Evolutionary conservation across 1,284 basidiomycete species (phyloP).

Genomic region (Microstroma glucosiphilum): DNA sequence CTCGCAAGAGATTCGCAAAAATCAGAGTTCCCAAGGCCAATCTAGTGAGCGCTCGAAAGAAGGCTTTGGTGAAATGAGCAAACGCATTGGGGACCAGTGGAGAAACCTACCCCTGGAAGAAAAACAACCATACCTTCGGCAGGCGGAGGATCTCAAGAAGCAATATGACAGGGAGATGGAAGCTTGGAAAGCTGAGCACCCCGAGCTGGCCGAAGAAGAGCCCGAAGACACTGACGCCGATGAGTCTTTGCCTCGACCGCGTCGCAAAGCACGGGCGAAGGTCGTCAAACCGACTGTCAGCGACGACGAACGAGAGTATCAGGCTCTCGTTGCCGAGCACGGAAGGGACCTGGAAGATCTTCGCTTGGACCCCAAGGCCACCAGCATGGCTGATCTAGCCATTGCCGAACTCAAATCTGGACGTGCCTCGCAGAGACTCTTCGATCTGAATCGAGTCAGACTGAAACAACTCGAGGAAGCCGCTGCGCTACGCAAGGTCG

Average conservation of each 20-base stretch:
- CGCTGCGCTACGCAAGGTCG: not conserved
- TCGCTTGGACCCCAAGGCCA: not conserved
- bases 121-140: not conserved
- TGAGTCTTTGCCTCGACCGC: not conserved
- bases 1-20: not conserved
- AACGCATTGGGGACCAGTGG: not conserved
- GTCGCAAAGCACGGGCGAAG: not conserved
- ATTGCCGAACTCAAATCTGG: not conserved
- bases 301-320: slow-evolving; percentile 4
- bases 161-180: not conserved
- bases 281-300: not conserved
- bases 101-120: not conserved
- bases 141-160: not conserved
- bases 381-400: slow-evolving; percentile 2
- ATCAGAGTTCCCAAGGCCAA: not conserved
- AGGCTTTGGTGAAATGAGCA: not conserved
- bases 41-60: not conserved
- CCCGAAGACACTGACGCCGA: not conserved
- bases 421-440: not conserved
- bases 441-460: not conserved
- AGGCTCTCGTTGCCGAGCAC: slow-evolving; percentile 1
- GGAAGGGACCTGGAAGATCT: not conserved
- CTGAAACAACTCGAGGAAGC: not conserved
- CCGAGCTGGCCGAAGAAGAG: not conserved
- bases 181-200: not conserved